phyloP scores from a whole-genome alignment of 2,329 filamentous ascomycete species.

The Aspergillus tubingensis region DNA sequence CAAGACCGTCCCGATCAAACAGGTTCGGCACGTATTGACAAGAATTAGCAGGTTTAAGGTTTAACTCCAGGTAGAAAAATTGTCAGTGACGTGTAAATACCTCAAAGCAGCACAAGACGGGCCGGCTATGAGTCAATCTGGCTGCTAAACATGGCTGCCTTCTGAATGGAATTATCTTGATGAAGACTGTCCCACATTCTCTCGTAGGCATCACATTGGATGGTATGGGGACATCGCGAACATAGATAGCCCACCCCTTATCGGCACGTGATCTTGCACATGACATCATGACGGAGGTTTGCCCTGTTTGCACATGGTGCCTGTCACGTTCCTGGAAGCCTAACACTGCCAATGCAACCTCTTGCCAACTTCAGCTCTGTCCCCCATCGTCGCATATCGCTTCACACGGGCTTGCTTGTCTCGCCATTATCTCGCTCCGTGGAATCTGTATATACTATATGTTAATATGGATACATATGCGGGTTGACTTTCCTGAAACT shows the following conservation, averaged over 20 bases:
- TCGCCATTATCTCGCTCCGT: neutral
- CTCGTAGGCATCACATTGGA: neutral
- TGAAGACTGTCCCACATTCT: neutral
- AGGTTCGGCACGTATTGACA: neutral
- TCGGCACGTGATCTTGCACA: constrained; percentile 10
- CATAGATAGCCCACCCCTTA: neutral
- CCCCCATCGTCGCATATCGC: neutral
- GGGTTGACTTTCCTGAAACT: constrained; percentile 3
- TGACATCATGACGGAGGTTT: constrained; percentile 10
- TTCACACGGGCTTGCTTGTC: neutral
- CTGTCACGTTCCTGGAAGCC: constrained; percentile 13
- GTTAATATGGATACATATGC: constrained; percentile 18
- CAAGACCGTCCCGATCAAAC: neutral
- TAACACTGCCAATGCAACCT: neutral
- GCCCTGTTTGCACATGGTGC: constrained; percentile 16
- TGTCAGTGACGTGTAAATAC: neutral
- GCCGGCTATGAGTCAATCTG: neutral
- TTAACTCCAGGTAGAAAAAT: neutral
- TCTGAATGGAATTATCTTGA: neutral
- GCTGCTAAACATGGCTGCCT: neutral
- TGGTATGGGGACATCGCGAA: neutral
- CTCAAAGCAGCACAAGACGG: neutral
- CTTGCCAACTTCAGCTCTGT: neutral
- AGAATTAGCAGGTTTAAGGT: neutral
- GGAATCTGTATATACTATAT: constrained; percentile 8